Conservation (phyloP, 2,329 filamentous ascomycete species). For the Graphium sp. region DNA sequence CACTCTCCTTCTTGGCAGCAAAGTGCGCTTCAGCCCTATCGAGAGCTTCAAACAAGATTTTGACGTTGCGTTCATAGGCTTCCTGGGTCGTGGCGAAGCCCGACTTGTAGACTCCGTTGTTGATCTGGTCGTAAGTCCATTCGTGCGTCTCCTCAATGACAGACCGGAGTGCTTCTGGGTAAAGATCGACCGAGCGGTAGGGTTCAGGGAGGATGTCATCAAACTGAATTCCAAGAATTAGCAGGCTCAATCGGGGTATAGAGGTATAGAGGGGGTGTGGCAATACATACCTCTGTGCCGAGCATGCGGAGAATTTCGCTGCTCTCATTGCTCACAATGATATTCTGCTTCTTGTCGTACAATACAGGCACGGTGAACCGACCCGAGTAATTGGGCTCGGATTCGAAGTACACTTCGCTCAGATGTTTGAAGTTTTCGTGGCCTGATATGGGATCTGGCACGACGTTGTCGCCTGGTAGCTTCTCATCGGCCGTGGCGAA, state of each 20-base stretch:
- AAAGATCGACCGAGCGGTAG: constrained; percentile 45
- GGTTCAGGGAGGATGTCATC: constrained; percentile 48
- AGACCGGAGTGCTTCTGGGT: constrained; percentile 43
- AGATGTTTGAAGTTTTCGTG: constrained; percentile 55
- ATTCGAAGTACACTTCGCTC: constrained; percentile 64
- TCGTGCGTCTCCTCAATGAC: constrained; percentile 63
- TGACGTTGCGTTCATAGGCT: constrained; percentile 64
- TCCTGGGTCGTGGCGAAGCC: constrained; percentile 75
- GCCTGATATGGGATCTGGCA: constrained; percentile 51
- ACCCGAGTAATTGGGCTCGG: constrained; percentile 53
- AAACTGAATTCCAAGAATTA: no score
- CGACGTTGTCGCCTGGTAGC: constrained; percentile 41
- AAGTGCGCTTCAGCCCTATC: constrained; percentile 64
- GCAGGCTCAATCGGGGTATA: no score
- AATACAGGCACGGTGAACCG: constrained; percentile 81
- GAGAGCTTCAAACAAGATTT: constrained; percentile 55
- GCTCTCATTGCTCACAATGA: constrained; percentile 83
- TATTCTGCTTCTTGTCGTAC: constrained; percentile 59
- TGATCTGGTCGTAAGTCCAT: constrained; percentile 65
- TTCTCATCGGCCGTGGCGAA: constrained; percentile 52
- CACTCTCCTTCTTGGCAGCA: constrained; percentile 13
- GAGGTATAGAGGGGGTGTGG: no score
- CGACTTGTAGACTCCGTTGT: constrained; percentile 57
- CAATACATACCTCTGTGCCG: constrained; percentile 52
- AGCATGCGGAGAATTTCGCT: constrained; percentile 89